Percentiles rank a stretch among this genome's conserved stretches.
Evolutionary conservation across 2,329 filamentous ascomycete genomes (phyloP).

Genomic region (Fusarium temperatum): DNA sequence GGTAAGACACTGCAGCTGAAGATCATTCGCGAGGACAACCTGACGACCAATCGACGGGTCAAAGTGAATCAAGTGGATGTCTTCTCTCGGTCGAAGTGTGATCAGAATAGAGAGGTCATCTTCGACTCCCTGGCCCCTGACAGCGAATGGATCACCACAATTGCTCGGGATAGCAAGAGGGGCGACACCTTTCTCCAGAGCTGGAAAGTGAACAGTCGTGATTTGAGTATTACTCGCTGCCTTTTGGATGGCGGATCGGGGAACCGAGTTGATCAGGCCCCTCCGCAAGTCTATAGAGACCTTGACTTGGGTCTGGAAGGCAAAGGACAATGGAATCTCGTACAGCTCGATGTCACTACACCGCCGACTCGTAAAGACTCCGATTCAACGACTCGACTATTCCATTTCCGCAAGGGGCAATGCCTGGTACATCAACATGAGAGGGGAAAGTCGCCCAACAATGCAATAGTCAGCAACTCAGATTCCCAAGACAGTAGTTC

Average conservation of each 20-base stretch:
- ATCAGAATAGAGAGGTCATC: not conserved
- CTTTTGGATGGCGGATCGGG: not conserved
- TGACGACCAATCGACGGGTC: not conserved
- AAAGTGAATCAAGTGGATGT: not conserved
- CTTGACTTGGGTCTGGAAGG: not conserved
- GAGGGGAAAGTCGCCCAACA: too few relatives aligned
- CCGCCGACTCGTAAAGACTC: not conserved
- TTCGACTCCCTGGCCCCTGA: not conserved
- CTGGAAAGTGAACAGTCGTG: not conserved
- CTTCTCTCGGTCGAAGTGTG: not conserved
- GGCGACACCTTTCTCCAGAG: not conserved
- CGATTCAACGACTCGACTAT: not conserved
- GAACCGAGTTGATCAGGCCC: not conserved
- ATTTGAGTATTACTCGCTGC: not conserved
- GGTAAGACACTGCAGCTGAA: not conserved
- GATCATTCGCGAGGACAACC: not conserved
- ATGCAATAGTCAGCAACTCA: not conserved
- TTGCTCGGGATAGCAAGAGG: not conserved
- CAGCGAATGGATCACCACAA: not conserved
- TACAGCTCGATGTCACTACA: not conserved
- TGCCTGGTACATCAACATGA: not conserved
- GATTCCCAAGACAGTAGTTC: not conserved
- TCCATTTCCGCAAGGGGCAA: not conserved
- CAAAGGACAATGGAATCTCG: not conserved
- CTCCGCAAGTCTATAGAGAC: not conserved